These are phyloP conservation scores for Sporodiniella umbellata DNA, from an alignment of 371 early-diverging fungal species.

Conservation along the genomic window DNA sequence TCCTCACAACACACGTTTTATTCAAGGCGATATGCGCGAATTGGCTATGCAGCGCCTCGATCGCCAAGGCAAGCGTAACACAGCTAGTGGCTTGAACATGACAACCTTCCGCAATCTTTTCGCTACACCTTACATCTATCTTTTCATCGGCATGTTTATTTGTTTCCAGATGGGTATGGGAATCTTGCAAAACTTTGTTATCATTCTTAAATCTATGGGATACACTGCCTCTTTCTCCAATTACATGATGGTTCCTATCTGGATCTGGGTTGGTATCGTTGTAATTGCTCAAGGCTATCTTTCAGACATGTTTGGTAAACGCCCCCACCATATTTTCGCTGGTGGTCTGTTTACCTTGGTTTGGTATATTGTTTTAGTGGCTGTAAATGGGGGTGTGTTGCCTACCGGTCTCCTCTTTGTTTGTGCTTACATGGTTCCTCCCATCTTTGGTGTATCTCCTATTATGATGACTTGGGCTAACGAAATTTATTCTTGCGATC, in stretches of 20 bases:
- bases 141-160: conserved; percentile 33
- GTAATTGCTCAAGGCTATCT: conserved; percentile 39
- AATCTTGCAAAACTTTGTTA: conserved; percentile 37
- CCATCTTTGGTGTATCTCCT: conserved; percentile 30
- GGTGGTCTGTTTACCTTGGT: conserved; percentile 32
- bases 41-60: conserved; percentile 50
- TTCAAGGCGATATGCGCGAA: conserved; percentile 47
- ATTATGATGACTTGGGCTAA: conserved; percentile 46
- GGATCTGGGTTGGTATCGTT: conserved; percentile 43
- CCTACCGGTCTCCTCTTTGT: conserved; percentile 26
- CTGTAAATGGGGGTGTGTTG: conserved; percentile 40
- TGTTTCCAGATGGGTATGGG: conserved; percentile 49
- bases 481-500: conserved; percentile 32
- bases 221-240: conserved; percentile 35
- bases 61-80: conserved; percentile 30
- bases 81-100: conserved; percentile 20
- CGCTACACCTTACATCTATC: conserved; percentile 36
- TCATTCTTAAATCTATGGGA: conserved; percentile 33
- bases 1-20: conserved; percentile 49
- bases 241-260: conserved; percentile 44
- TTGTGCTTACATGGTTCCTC: conserved; percentile 31
- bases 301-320: conserved; percentile 31
- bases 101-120: conserved; percentile 33
- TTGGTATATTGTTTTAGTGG: conserved; percentile 55
- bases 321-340: conserved; percentile 38